phyloP scores from a whole-genome alignment of 305 asterid genomes.

The Fraxinus latifolia region DNA sequence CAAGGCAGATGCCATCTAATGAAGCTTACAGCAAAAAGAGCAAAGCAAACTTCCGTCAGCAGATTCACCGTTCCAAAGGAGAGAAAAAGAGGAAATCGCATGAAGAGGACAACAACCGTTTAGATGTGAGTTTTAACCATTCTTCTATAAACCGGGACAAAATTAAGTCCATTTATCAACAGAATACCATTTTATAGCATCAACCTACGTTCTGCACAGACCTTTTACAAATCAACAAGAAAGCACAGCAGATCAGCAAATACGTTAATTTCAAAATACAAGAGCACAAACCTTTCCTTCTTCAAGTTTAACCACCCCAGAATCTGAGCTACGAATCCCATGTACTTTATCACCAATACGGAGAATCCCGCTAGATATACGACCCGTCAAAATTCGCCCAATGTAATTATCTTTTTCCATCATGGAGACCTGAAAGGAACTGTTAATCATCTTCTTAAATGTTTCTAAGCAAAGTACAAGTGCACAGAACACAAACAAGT shows the following conservation, averaged over 20 bases:
- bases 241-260: not conserved
- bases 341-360: conserved; percentile 92
- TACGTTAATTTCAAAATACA: not conserved
- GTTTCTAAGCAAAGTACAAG: conserved; percentile 25
- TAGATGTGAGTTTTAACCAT: not conserved
- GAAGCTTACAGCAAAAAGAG: not conserved
- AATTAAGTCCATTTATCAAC: not conserved
- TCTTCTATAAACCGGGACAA: not conserved
- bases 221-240: not conserved
- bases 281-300: conserved; percentile 81
- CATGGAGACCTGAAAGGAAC: conserved; percentile 94
- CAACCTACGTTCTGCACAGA: not conserved
- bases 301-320: conserved; percentile 75
- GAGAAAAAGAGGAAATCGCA: not conserved
- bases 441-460: conserved; percentile 47
- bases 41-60: not conserved
- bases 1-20: conserved; percentile 7
- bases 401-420: conserved; percentile 94
- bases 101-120: not conserved
- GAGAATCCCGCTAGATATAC: conserved; percentile 73
- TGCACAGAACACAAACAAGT: conserved; percentile 20
- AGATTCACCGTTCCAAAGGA: not conserved
- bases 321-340: conserved; percentile 68
- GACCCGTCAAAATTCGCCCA: conserved; percentile 95
- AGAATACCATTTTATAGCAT: not conserved